Evolutionary conservation across 768 basidiomycete genomes (phyloP).

Genomic region (Lentinus brumalis): DNA sequence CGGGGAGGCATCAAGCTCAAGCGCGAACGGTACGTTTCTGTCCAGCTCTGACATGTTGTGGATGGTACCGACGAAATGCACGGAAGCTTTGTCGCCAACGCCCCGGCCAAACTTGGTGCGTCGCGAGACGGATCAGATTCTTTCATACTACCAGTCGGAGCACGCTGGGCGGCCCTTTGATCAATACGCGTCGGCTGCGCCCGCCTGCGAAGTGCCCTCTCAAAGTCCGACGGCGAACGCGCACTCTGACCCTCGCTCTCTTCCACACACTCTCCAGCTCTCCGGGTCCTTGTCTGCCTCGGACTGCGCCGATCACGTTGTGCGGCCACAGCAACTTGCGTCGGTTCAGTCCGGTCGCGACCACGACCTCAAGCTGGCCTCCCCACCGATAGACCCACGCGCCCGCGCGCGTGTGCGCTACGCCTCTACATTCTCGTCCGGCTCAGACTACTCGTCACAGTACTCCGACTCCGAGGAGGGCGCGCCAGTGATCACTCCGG

Average conservation of each 20-base stretch:
- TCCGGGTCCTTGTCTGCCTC: too few species aligned
- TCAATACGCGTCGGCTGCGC: constrained; percentile 21
- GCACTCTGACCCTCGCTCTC: too few species aligned
- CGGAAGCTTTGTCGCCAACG: constrained; percentile 7
- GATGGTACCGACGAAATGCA: background rate
- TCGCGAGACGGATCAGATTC: constrained; percentile 46
- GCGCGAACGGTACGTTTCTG: constrained; percentile 6
- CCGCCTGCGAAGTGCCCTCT: constrained; percentile 14
- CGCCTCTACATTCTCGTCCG: constrained; percentile 32
- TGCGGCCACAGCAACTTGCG: too few species aligned
- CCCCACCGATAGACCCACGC: background rate
- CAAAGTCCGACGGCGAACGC: background rate
- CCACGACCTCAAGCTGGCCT: constrained; percentile 2
- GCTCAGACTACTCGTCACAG: constrained; percentile 55
- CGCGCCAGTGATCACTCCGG: constrained; percentile 21
- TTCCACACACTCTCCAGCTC: too few species aligned
- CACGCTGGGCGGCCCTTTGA: constrained; percentile 39
- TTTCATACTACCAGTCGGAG: constrained; percentile 60
- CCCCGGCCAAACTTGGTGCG: constrained; percentile 29
- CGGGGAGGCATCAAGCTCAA: background rate
- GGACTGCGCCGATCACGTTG: too few species aligned
- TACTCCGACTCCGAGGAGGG: constrained; percentile 33
- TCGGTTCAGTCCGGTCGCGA: background rate
- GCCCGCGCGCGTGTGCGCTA: constrained; percentile 9
- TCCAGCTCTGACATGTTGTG: background rate